Evolutionary conservation across 176 grass and related monocot species (phyloP).

Genomic region (Avena sativa): DNA sequence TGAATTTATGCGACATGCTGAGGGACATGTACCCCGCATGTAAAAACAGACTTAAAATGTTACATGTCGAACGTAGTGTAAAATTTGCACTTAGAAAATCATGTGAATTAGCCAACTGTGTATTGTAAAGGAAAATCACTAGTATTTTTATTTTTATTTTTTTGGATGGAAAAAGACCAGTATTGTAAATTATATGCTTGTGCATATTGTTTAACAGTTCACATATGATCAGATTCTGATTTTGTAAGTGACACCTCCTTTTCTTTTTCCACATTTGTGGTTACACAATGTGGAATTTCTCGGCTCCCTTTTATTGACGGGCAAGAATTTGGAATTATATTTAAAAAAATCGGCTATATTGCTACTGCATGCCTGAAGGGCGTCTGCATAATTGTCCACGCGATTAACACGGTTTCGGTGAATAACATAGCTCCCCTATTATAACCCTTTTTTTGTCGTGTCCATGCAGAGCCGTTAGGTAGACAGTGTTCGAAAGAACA

Average conservation of each 20-base stretch:
- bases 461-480: neutral
- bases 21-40: neutral
- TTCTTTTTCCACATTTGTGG: neutral
- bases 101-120: neutral
- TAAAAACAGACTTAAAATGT: neutral
- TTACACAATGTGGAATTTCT: neutral
- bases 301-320: neutral
- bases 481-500: constrained; percentile 44
- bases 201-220: neutral
- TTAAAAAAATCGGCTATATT: neutral
- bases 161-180: no score
- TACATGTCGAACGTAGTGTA: neutral
- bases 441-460: neutral
- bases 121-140: neutral
- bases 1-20: neutral
- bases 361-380: neutral
- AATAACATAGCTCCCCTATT: neutral
- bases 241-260: neutral
- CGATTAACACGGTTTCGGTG: neutral
- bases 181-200: no score
- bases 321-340: neutral
- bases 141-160: no score
- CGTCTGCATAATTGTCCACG: neutral
- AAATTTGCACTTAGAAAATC: neutral
- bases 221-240: neutral